phyloP scores from a whole-genome alignment of 257 asterid species.

The Nicotiana tomentosiformis region DNA sequence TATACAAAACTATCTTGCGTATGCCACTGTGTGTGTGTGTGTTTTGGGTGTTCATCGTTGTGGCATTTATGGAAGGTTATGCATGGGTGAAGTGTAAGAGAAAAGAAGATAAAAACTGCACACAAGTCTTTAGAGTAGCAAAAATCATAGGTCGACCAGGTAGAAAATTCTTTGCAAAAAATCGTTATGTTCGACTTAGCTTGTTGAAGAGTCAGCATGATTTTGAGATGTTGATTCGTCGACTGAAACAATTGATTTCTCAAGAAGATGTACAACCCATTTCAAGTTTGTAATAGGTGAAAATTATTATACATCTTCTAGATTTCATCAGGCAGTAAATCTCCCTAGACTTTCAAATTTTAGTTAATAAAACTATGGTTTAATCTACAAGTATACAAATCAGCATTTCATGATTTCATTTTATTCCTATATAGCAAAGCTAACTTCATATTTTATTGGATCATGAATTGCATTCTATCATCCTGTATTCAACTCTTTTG shows the following conservation, averaged over 20 bases:
- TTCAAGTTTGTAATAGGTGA: not conserved
- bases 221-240: slow-evolving; percentile 22
- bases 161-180: slow-evolving; percentile 5
- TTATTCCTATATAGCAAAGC: too few species aligned
- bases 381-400: too few species aligned
- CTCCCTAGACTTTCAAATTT: not conserved
- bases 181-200: slow-evolving; percentile 41
- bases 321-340: not conserved
- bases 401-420: too few species aligned
- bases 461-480: too few species aligned
- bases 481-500: not conserved
- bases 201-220: slow-evolving; percentile 34
- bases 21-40: not conserved
- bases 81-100: slow-evolving; percentile 55
- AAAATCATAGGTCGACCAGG: slow-evolving; percentile 36
- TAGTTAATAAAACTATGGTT: not conserved
- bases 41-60: not conserved
- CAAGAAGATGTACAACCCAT: slow-evolving; percentile 2
- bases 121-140: slow-evolving; percentile 19
- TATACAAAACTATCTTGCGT: not conserved
- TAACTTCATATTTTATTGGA: too few species aligned
- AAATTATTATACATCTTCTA: not conserved
- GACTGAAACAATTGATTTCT: slow-evolving; percentile 16
- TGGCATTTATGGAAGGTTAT: slow-evolving; percentile 29
- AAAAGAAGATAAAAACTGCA: slow-evolving; percentile 39